phyloP scores from a whole-genome alignment of 208 protist species.

The Acanthamoeba lenticulata region DNA sequence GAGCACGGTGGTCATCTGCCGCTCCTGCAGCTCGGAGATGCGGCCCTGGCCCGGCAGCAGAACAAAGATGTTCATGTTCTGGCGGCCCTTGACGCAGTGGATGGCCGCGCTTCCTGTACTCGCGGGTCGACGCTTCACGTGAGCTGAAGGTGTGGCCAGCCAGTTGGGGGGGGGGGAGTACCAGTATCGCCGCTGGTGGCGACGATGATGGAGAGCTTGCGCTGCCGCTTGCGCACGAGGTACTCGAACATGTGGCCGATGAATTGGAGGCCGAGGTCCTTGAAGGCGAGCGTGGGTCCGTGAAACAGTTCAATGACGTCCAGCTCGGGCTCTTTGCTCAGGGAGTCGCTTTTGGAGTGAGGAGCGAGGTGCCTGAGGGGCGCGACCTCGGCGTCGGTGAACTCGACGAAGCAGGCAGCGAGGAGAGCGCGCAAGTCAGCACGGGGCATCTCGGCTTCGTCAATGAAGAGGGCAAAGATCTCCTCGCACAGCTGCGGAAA shows the following conservation, averaged over 20 bases:
- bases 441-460: slow-evolving; percentile 68
- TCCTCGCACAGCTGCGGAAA: slow-evolving; percentile 38
- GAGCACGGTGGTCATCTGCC: slow-evolving; percentile 87
- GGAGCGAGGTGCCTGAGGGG: slow-evolving; percentile 20
- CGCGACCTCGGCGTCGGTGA: background rate
- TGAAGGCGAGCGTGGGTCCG: slow-evolving; percentile 88
- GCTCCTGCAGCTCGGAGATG: slow-evolving; percentile 43
- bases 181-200: slow-evolving; percentile 72
- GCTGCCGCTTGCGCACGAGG: slow-evolving; percentile 70
- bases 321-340: background rate
- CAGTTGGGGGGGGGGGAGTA: background rate
- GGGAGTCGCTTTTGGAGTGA: background rate
- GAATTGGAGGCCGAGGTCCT: slow-evolving; percentile 88
- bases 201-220: slow-evolving; percentile 62
- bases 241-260: slow-evolving; percentile 86
- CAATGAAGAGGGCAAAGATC: slow-evolving; percentile 63
- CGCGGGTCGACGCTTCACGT: background rate
- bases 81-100: slow-evolving; percentile 2
- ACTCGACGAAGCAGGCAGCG: background rate
- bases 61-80: slow-evolving; percentile 72
- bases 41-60: slow-evolving; percentile 59
- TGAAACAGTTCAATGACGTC: slow-evolving; percentile 86
- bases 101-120: slow-evolving; percentile 82
- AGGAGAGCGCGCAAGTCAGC: slow-evolving; percentile 73
- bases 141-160: background rate